Evolutionary conservation across 192 early-diverging fungal species (phyloP), one percentile per base, ranked within the genome.

Genomic region (Backusella liffmaniae): DNA sequence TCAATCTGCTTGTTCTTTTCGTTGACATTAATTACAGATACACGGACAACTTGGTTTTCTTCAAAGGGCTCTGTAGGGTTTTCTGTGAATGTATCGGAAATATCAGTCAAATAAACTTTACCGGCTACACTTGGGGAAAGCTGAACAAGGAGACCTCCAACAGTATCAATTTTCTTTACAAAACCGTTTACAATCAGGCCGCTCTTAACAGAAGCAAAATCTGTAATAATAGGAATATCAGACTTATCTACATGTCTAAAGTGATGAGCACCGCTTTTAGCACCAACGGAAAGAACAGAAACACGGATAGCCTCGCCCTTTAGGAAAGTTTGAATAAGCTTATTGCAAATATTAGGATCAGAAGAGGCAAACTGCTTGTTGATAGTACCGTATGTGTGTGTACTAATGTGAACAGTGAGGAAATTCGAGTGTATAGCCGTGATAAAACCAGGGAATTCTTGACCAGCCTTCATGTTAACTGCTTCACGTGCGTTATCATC

Each of bases 1-100:
- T 90, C 88, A 34, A 94, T 84, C 65, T 82, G 88, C 46, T 88
- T 86, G 49, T 85, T 90, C 53, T 74, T 73, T 23, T 59, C 69
- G 67, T 90, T 86, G 2, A 89, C 73, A 42, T 37, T 75, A 35
- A 96, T 44, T 18, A 98, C 86, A 36, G 86, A 79, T 81, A 95
- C 97, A 62, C 92, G 94, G 67, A 96, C 87, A 36, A 88, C 82
- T 72, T 95, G 90, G 8, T 92, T 93, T 4, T 84, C 79, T 49
- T 84, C 84, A 59, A 92, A 92, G 23, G 79, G 67, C 70, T 86
- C 82, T 13, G 86, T 75, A n/a, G 89, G 78, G 62, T 88, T 76
- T 53, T 81, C 78, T 69, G 81, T 79, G 62, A 76, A 81, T 7
- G 76, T 70, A 46, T 87, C 86, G 53, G 76, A 74, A 42, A 92